phyloP scores from a whole-genome alignment of 768 basidiomycete genomes.

The Russula compacta region DNA sequence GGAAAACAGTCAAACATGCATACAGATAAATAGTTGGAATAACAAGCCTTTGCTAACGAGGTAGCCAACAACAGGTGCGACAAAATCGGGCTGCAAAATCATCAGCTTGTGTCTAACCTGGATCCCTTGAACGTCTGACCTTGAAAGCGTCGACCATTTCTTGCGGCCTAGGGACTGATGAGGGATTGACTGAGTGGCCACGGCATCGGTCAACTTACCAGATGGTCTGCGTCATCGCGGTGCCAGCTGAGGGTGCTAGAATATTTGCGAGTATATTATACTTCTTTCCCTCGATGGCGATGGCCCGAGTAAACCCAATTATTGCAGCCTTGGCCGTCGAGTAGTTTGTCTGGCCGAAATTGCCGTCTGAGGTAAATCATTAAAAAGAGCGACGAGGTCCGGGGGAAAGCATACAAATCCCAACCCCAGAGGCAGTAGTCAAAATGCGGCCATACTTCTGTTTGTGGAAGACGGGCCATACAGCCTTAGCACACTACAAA shows the following conservation, averaged over 20 bases:
- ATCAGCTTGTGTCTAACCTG: background rate
- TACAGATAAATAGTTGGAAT: background rate
- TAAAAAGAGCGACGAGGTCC: background rate
- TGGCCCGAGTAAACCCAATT: slow-evolving; percentile 79
- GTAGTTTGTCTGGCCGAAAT: slow-evolving; percentile 95
- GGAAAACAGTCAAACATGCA: background rate
- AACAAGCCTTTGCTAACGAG: slow-evolving; percentile 59
- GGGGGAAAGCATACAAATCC: slow-evolving; percentile 61
- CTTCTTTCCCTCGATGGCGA: slow-evolving; percentile 86
- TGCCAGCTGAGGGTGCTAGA: slow-evolving; percentile 82
- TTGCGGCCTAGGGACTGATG: slow-evolving; percentile 44
- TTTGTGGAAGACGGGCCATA: slow-evolving; percentile 95
- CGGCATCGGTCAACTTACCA: slow-evolving; percentile 37
- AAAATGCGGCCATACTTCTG: slow-evolving; percentile 95
- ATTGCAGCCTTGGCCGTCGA: slow-evolving; percentile 90
- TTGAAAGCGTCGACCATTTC: slow-evolving; percentile 89
- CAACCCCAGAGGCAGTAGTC: slow-evolving; percentile 88
- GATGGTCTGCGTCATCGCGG: slow-evolving; percentile 83
- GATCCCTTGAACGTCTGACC: slow-evolving; percentile 30
- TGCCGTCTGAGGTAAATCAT: slow-evolving; percentile 54
- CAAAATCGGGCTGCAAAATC: slow-evolving; percentile 65
- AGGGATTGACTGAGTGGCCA: background rate
- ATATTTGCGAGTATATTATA: slow-evolving; percentile 86
- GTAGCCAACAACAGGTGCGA: slow-evolving; percentile 90
- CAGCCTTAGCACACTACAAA: slow-evolving; percentile 78